phyloP scores from a whole-genome alignment of 257 asterid species.

The Craterostigma plantagineum region DNA sequence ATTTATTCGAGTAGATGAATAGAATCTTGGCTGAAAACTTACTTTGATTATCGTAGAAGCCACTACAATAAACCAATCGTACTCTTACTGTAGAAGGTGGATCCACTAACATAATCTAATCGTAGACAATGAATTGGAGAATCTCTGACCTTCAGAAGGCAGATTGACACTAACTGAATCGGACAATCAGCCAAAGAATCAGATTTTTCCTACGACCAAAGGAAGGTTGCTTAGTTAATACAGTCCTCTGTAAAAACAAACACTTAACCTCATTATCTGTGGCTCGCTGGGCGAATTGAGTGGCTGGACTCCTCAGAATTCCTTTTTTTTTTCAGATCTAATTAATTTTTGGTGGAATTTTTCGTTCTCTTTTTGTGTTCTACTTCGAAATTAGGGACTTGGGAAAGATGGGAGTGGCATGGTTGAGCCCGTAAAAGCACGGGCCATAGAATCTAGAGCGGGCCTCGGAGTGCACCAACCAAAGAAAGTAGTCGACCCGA shows the following conservation, averaged over 20 bases:
- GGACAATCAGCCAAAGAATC: too few relatives aligned
- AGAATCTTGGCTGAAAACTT: too few relatives aligned
- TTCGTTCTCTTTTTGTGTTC: constrained; percentile 21
- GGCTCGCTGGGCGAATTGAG: constrained; percentile 8
- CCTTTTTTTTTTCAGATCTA: constrained; percentile 16
- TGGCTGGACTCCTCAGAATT: constrained; percentile 17
- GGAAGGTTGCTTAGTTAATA: too few relatives aligned
- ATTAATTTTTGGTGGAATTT: constrained; percentile 16
- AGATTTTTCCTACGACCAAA: too few relatives aligned
- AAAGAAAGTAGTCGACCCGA: constrained; percentile 63
- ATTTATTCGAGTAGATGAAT: too few relatives aligned
- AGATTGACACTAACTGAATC: too few relatives aligned
- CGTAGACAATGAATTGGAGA: too few relatives aligned
- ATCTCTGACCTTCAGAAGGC: too few relatives aligned
- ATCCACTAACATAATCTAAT: too few relatives aligned
- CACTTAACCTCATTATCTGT: neutral
- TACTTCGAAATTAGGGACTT: constrained; percentile 47
- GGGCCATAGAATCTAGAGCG: constrained; percentile 52
- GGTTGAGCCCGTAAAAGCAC: constrained; percentile 91
- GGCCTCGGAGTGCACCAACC: constrained; percentile 81
- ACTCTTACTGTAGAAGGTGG: too few relatives aligned
- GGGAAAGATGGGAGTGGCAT: constrained; percentile 95
- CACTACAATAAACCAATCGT: too few relatives aligned
- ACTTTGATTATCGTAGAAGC: too few relatives aligned
- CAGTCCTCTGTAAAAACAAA: neutral